These are phyloP conservation scores for Marasmius fiardii DNA, from an alignment of 1,284 basidiomycete species.

Conservation along the genomic window DNA sequence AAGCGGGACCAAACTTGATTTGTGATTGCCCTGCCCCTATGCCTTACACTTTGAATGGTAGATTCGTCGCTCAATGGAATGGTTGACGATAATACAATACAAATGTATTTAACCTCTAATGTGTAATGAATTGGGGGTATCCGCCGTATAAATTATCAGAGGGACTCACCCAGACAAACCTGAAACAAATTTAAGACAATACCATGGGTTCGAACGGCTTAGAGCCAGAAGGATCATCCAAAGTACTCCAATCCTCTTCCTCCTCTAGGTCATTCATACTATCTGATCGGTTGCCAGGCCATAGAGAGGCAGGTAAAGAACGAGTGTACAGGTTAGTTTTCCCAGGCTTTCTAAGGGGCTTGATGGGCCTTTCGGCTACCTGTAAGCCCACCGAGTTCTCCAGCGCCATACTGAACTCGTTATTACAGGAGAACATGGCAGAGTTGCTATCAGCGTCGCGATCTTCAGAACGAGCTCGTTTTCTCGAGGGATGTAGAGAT, in stretches of 20 bases:
- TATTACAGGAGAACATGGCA: slow-evolving; percentile 2
- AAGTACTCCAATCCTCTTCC: slow-evolving; percentile 33
- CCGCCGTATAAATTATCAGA: too few species aligned
- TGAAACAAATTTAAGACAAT: slow-evolving; percentile 1
- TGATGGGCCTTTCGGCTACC: slow-evolving; percentile 28
- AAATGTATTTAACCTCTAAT: not conserved
- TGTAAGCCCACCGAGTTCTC: not conserved
- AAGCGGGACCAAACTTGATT: not conserved
- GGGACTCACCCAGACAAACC: not conserved
- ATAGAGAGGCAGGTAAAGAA: slow-evolving; percentile 32
- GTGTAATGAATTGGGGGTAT: not conserved
- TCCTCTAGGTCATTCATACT: slow-evolving; percentile 12
- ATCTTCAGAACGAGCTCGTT: slow-evolving; percentile 28
- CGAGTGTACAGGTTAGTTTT: slow-evolving; percentile 29
- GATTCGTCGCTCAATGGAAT: not conserved
- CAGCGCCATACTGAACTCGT: not conserved
- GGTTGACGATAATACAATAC: not conserved
- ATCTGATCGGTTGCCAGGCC: not conserved
- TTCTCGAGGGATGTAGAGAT: slow-evolving; percentile 22
- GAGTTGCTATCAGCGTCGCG: slow-evolving; percentile 10
- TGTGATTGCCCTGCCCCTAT: too few species aligned
- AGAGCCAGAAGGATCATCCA: not conserved
- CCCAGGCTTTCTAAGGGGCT: slow-evolving; percentile 32
- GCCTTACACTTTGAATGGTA: not conserved
- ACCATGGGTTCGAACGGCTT: slow-evolving; percentile 8